Evolutionary conservation across 1,139 yeast species (phyloP).

Genomic region (Lodderomyces oxycetoniae): DNA sequence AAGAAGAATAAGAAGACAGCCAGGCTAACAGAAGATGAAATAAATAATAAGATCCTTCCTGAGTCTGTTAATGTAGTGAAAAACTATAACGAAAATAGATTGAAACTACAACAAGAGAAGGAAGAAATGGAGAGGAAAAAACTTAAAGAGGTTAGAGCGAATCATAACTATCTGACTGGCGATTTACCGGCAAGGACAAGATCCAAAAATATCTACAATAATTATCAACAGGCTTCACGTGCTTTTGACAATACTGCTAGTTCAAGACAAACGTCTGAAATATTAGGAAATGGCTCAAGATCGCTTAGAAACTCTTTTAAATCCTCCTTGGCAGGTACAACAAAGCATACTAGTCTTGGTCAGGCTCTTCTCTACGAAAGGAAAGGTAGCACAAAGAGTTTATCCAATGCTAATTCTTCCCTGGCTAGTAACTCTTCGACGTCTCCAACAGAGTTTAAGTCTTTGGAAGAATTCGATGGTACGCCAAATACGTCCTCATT

Average conservation of each 20-base stretch:
- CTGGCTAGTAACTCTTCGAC: slow-evolving; percentile 1
- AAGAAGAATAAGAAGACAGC: too few species aligned
- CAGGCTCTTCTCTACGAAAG: too few species aligned
- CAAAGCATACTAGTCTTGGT: too few species aligned
- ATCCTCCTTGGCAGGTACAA: too few species aligned
- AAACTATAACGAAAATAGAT: slow-evolving; percentile 10
- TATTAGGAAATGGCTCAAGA: too few species aligned
- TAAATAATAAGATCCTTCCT: slow-evolving; percentile 23
- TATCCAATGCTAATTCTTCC: too few species aligned
- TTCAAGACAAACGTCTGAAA: slow-evolving; percentile 4
- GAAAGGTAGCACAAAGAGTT: too few species aligned
- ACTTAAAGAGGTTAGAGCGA: slow-evolving; percentile 6
- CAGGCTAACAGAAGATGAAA: slow-evolving; percentile 17
- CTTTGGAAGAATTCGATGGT: not conserved
- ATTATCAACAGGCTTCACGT: slow-evolving; percentile 18
- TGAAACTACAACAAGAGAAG: slow-evolving; percentile 12
- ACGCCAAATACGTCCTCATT: slow-evolving; percentile 8
- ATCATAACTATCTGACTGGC: not conserved
- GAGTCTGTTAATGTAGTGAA: slow-evolving; percentile 24
- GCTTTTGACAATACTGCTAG: too few species aligned
- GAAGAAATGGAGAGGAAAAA: slow-evolving; percentile 7
- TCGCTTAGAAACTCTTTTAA: too few species aligned
- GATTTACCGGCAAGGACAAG: slow-evolving; percentile 16
- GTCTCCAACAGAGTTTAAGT: not conserved
- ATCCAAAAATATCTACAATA: slow-evolving; percentile 19